Base-by-base conservation (phyloP, 805 yeast genomes). In the Candida odintsovae region DNA sequence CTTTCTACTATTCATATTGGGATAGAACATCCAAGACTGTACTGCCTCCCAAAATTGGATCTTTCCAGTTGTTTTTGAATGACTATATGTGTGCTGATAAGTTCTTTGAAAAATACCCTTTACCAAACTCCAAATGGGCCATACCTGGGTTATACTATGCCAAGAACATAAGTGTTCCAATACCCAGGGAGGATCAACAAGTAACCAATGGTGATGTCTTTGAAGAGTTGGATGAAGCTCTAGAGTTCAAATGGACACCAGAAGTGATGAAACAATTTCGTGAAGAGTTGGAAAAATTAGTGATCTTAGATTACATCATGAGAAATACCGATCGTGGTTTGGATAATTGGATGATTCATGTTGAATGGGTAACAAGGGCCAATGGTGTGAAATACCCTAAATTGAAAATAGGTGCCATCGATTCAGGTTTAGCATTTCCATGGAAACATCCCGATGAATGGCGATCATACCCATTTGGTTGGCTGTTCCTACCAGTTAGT, bases 381-480 rank as follows among this genome's bases (percentile, higher is more conserved):
- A 53, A 58, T 28, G 52, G 56, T 11, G 38, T 41, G 7, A 58
- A 61, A 49, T 52, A 51, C 15, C 83, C 83, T 0, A 46, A 37
- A 1, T 49, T 84, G 13, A 71, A 68, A 43, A 69, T 84, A 26
- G 89, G 87, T 3, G 92, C 90, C 1, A 84, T 84, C 40, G 90
- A 84, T 56, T 82, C 86, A 15, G 90, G 90, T 0, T 67, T 84
- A 26, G 73, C 90, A 0, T 83, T 81, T 54, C 90, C 92, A 6
- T 84, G 89, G 89, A 83, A 84, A 56, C 88, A 83, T 52, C 90
- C 90, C 0, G 86, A 84, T 62, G 89, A 83, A 57, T 83, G 90
- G 88, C 65, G 90, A 46, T 80, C 87, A 0, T 84, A 81, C 54
- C 90, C 90, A 0, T 84, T 75, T 64, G 90, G 90, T 0, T 84